phyloP scores from a whole-genome alignment of 116 monocot species.

The Trichopus zeylanicus region DNA sequence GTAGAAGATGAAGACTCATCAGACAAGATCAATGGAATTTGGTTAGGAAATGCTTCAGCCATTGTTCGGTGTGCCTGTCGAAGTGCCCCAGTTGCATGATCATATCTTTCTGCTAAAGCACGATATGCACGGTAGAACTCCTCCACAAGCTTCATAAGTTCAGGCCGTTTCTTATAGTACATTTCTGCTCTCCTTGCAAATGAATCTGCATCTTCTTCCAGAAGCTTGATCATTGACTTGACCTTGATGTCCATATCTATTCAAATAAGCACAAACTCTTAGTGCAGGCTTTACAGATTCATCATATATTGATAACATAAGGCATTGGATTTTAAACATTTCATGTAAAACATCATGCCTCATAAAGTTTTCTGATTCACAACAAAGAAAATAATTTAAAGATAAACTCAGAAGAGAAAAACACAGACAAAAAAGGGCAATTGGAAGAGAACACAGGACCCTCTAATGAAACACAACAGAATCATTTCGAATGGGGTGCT shows the following conservation, averaged over 20 bases:
- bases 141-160: conserved; percentile 68
- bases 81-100: conserved; percentile 52
- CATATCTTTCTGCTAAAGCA: conserved; percentile 74
- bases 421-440: too few relatives aligned
- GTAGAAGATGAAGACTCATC: conserved; percentile 36
- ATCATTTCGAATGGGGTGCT: too few relatives aligned
- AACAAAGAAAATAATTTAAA: too few relatives aligned
- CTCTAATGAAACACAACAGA: too few relatives aligned
- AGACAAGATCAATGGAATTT: conserved; percentile 30
- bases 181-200: conserved; percentile 78
- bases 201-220: conserved; percentile 83
- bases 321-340: neutral
- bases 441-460: too few relatives aligned
- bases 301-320: neutral
- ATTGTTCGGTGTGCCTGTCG: conserved; percentile 58
- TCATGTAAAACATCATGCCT: too few relatives aligned
- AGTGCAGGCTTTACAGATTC: neutral
- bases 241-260: conserved; percentile 73
- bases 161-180: conserved; percentile 74
- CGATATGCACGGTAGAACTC: conserved; percentile 70
- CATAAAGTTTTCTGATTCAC: too few relatives aligned
- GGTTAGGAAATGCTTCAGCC: conserved; percentile 66
- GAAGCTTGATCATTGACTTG: conserved; percentile 61
- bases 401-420: too few relatives aligned
- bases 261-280: neutral